Evolutionary conservation across 495 filamentous ascomycete species (phyloP), one percentile per base, ranked within the genome.

Genomic region (Mycothermus thermophilus): DNA sequence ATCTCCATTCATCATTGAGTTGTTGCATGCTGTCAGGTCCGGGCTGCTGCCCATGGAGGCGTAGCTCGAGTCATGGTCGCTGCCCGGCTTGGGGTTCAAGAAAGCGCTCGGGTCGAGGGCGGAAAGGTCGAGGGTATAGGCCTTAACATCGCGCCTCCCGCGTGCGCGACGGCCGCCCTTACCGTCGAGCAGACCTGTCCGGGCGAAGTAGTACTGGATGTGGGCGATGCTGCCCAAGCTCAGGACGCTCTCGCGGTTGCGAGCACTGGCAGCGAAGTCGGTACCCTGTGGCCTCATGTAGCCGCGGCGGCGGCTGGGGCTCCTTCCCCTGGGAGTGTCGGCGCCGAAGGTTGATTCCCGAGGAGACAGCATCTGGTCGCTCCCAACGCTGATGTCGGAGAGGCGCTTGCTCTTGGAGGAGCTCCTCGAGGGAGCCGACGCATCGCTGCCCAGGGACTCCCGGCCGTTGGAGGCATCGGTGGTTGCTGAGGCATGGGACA

Each of bases 151-250:
- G 36, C 72, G 64, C 39, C 69, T 76, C 46, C n/a, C n/a, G 22
- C 81, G 80, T 6, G 78, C 75, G 34, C 87, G 59, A 38, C 86
- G 82, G 31, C 77, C 90, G 12, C 86, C 87, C 54, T 94, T 95
- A 23, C 88, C 86, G 48, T 97, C 90, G 30, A 97, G 56, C 33
- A 97, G 56, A 3, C 90, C 90, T 3, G 90, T 97, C 32, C 92
- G 70, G 24, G 90, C 88, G 55, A 97, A 97, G 55, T 96, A 97
- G 56, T 97, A 94, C 50, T 97, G 90, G 46, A 97, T 61, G 60
- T 97, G 90, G 30, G 87, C 84, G 47, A 97, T 97, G 51, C 86
- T 94, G 16, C 90, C 90, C 41, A 97, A 60, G 51, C 82, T 93
- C 70, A 95, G 76, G 36, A 97, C 90, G 47, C 85, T 94, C 42